phyloP scores from a whole-genome alignment of 2,329 filamentous ascomycete genomes.

The Nigrospora oryzae region DNA sequence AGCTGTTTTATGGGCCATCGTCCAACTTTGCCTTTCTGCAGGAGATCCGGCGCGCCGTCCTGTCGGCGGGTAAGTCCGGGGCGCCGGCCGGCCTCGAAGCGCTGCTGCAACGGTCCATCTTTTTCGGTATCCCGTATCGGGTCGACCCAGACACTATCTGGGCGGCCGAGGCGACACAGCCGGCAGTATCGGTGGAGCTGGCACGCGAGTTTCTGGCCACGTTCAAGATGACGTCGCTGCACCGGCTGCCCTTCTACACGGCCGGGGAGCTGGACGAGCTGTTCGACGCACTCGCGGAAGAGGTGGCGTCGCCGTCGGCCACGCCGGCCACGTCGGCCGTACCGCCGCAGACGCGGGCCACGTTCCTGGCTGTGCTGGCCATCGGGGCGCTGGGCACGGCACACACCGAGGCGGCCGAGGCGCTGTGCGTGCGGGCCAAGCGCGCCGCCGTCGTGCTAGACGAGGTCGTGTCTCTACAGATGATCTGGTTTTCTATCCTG shows the following conservation, averaged over 20 bases:
- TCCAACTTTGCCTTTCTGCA: constrained; percentile 21
- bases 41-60: constrained; percentile 17
- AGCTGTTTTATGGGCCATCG: constrained; percentile 18
- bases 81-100: constrained; percentile 17
- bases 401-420: constrained; percentile 15
- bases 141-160: constrained; percentile 6
- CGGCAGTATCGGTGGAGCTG: constrained; percentile 6
- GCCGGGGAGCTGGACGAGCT: constrained; percentile 11
- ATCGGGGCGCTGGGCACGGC: constrained; percentile 15
- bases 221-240: constrained; percentile 9
- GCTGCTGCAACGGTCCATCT: constrained; percentile 20
- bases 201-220: constrained; percentile 8
- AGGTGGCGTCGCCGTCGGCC: constrained; percentile 3
- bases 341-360: constrained; percentile 12
- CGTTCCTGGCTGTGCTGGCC: constrained; percentile 14
- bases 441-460: constrained; percentile 14
- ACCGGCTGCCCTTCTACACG: constrained; percentile 11
- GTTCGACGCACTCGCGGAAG: constrained; percentile 4
- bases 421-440: constrained; percentile 15
- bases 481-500: constrained; percentile 18
- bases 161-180: not conserved
- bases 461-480: constrained; percentile 18
- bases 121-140: constrained; percentile 18
- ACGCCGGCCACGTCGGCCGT: constrained; percentile 2
- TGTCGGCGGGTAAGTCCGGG: constrained; percentile 9